Percentiles rank a stretch among this genome's conserved stretches.
phyloP scores from a whole-genome alignment of 768 basidiomycete species.

The Mycena galopus region DNA sequence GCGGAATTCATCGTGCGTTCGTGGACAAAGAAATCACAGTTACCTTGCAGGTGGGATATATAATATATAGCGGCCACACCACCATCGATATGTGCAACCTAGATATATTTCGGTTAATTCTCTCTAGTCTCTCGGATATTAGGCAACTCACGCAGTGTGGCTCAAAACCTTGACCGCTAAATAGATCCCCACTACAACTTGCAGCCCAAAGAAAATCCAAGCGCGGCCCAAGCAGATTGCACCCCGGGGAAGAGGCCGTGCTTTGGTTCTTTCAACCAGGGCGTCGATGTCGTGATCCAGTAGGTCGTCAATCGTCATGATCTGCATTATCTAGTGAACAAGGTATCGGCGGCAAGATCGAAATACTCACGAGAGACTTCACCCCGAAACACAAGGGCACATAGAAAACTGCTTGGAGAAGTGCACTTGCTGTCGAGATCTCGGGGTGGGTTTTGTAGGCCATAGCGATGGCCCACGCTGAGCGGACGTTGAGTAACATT shows the following conservation, averaged over 20 bases:
- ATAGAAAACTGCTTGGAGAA: slow-evolving; percentile 40
- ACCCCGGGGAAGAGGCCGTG: slow-evolving; percentile 44
- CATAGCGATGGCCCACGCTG: slow-evolving; percentile 50
- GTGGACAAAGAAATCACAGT: neutral
- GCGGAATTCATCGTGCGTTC: neutral
- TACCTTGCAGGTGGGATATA: slow-evolving; percentile 52
- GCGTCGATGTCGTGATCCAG: slow-evolving; percentile 46
- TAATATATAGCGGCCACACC: slow-evolving; percentile 48
- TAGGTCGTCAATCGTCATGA: slow-evolving; percentile 47
- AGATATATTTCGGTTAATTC: neutral
- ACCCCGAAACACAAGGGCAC: slow-evolving; percentile 47
- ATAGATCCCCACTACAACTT: slow-evolving; percentile 41
- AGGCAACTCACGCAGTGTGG: slow-evolving; percentile 36
- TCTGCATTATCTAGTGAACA: slow-evolving; percentile 34
- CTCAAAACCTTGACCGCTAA: slow-evolving; percentile 39
- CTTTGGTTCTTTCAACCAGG: slow-evolving; percentile 45
- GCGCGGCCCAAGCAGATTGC: slow-evolving; percentile 44
- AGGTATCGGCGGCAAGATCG: neutral
- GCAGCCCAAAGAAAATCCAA: slow-evolving; percentile 46
- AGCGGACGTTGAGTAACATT: neutral
- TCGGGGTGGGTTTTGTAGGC: slow-evolving; percentile 44
- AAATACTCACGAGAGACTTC: slow-evolving; percentile 45
- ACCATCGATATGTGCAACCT: slow-evolving; percentile 43
- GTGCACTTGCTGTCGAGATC: slow-evolving; percentile 32
- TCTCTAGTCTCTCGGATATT: neutral